These are phyloP conservation scores for Plasmodium vivax DNA, from an alignment of 169 alveolate genomes.

Conservation along the genomic window DNA sequence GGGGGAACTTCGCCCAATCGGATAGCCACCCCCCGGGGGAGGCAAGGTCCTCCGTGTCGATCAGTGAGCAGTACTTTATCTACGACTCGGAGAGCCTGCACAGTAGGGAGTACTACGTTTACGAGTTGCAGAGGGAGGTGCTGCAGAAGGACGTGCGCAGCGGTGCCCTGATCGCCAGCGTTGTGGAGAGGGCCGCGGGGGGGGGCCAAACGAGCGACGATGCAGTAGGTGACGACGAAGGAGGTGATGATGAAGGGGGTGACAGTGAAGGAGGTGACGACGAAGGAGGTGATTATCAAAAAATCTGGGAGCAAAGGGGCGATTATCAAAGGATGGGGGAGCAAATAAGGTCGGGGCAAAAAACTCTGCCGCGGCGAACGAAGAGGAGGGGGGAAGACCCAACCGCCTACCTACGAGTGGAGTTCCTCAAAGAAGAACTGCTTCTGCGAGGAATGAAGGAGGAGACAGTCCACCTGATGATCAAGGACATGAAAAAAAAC, in stretches of 20 bases:
- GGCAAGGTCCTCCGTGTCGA: conserved; percentile 4
- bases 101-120: conserved; percentile 29
- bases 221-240: too few relatives aligned
- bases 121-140: conserved; percentile 48
- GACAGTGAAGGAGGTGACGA: background rate
- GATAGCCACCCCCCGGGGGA: background rate
- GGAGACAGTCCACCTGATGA: conserved; percentile 2
- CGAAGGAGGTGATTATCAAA: background rate
- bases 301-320: background rate
- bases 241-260: background rate
- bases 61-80: conserved; percentile 39
- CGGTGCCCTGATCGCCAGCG: background rate
- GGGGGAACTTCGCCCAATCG: background rate
- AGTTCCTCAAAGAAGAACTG: conserved; percentile 25
- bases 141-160: conserved; percentile 10
- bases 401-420: background rate
- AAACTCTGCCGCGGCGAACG: background rate
- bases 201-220: background rate
- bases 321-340: background rate
- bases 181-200: background rate
- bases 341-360: background rate
- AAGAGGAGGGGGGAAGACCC: background rate
- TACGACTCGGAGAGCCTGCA: conserved; percentile 5
- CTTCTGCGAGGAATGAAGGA: conserved; percentile 22
- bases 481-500: conserved; percentile 6